Percentiles rank a stretch among this genome's conserved stretches.
Conservation (phyloP, 768 basidiomycete species). For the Omphalotus guepiniiformis region DNA sequence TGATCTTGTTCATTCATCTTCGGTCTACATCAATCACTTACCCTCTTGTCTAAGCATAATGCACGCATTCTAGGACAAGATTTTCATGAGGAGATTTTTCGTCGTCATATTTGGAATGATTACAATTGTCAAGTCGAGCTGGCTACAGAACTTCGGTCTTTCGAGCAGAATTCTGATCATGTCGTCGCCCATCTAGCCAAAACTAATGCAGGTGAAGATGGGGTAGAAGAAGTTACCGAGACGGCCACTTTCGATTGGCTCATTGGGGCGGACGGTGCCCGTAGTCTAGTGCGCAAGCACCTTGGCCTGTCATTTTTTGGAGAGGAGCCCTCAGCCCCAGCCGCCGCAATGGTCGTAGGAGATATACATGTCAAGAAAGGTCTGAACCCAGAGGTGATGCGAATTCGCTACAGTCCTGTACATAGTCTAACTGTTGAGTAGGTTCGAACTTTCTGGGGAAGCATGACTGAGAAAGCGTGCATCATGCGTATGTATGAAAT, state of each 20-base stretch:
- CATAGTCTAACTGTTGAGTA: slow-evolving; percentile 12
- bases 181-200: slow-evolving; percentile 18
- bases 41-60: slow-evolving; percentile 22
- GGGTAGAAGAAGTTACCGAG: slow-evolving; percentile 23
- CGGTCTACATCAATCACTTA: slow-evolving; percentile 1
- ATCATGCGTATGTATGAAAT: slow-evolving; percentile 30
- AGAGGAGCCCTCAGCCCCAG: slow-evolving; percentile 29
- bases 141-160: slow-evolving; percentile 17
- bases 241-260: slow-evolving; percentile 29
- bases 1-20: slow-evolving; percentile 6
- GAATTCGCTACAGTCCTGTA: not conserved
- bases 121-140: slow-evolving; percentile 21
- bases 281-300: slow-evolving; percentile 38
- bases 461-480: slow-evolving; percentile 28
- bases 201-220: slow-evolving; percentile 18
- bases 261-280: slow-evolving; percentile 42
- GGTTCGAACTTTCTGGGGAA: slow-evolving; percentile 49
- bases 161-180: slow-evolving; percentile 20
- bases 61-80: slow-evolving; percentile 22
- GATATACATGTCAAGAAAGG: slow-evolving; percentile 22
- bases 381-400: slow-evolving; percentile 26
- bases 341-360: slow-evolving; percentile 31
- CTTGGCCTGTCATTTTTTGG: slow-evolving; percentile 38
- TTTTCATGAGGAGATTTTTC: slow-evolving; percentile 21
- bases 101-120: slow-evolving; percentile 16